Base-by-base conservation (phyloP, 148 eudicot species). In the Rhododendron mucronatum region DNA sequence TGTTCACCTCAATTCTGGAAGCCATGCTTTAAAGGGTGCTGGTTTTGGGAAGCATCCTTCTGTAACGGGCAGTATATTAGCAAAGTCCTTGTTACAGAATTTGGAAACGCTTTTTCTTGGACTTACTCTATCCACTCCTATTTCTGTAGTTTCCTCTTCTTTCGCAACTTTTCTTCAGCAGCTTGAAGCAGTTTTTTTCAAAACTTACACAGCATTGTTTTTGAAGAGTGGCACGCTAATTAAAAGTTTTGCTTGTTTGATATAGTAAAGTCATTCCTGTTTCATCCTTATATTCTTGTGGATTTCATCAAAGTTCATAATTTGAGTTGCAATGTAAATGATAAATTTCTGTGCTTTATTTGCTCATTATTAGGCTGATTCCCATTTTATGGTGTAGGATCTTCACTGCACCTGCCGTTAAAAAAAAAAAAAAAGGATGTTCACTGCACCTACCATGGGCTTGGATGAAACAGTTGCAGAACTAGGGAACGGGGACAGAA, bases 401-500 rank as follows among this genome's bases (percentile, higher is more conserved):
- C 81, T 84, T 86, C 85, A 81, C 33, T 75, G 16, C 78, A 74
- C 86, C 73, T 73, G 88, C 86, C 83, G 44, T 37, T 37, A 0
- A 37, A 37, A 37, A 37, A 37, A 37, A 37, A 35, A 37, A 5
- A 39, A 5, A 3, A 88, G 92, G 92, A 79, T 86, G 78, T 84
- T 86, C 85, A 81, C 35, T 71, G 21, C 78, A 74, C 86, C 77
- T 73, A 88, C 86, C 83, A 96, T 94, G 96, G 96, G 93, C 84
- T 48, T 91, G 89, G 93, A 87, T 55, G 93, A 87, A 76, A 90
- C 73, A 51, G 81, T 82, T 69, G 61, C 41, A 78, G 88, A 92
- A 73, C 87, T 45, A 57, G 86, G 55, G 51, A 88, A 78, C 21
- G 78, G 84, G 82, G 89, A 87, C 84, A 88, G 75, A 73, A 51